These are phyloP conservation scores for Nothopassalora personata DNA, from an alignment of 2,329 filamentous ascomycete species.

Conservation along the genomic window DNA sequence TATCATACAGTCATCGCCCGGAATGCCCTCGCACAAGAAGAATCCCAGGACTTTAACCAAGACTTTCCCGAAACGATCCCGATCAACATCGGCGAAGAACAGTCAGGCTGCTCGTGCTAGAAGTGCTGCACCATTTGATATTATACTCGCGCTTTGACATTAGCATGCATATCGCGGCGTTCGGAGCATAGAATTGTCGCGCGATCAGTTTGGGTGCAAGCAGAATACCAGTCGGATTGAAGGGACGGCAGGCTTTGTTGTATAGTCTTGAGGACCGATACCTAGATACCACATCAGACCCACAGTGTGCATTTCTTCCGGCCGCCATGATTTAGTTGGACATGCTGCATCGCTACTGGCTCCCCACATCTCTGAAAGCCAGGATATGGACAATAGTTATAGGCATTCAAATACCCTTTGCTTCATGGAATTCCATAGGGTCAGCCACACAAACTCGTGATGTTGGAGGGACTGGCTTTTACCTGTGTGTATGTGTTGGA, in stretches of 20 bases:
- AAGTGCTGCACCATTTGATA: not conserved
- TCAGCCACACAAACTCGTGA: too few relatives aligned
- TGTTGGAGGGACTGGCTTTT: too few relatives aligned
- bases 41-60: slow-evolving; percentile 94
- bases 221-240: not conserved
- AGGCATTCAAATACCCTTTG: too few relatives aligned
- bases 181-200: not conserved
- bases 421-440: too few relatives aligned
- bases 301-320: not conserved
- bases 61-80: slow-evolving; percentile 98
- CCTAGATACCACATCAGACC: not conserved
- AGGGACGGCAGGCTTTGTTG: not conserved
- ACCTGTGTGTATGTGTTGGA: too few relatives aligned
- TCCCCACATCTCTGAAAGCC: too few relatives aligned
- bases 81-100: slow-evolving; percentile 91
- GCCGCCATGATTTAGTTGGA: not conserved
- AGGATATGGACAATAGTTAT: too few relatives aligned
- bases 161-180: slow-evolving; percentile 11
- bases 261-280: not conserved
- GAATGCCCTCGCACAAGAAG: slow-evolving; percentile 92
- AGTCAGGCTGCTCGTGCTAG: slow-evolving; percentile 87
- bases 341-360: too few relatives aligned
- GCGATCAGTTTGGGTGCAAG: not conserved
- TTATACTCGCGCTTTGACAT: not conserved
- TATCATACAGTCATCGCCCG: slow-evolving; percentile 73